These are phyloP conservation scores for Sarcodon aspratus DNA, from an alignment of 768 basidiomycete genomes.

Conservation along the genomic window DNA sequence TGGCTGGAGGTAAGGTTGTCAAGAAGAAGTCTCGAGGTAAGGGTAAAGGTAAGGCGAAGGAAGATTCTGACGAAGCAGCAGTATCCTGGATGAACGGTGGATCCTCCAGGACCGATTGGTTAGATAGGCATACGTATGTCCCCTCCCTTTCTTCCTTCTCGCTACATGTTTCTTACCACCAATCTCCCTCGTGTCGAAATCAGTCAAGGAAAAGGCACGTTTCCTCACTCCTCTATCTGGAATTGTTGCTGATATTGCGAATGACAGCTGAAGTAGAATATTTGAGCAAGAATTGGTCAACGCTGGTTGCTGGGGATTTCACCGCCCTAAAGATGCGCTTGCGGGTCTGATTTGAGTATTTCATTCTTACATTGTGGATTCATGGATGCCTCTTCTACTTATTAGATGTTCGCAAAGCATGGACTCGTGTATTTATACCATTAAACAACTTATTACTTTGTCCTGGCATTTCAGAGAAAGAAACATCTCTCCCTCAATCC, in stretches of 20 bases:
- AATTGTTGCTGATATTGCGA: not conserved
- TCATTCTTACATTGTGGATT: not conserved
- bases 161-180: not conserved
- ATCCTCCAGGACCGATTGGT: constrained; percentile 41
- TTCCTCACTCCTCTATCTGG: not conserved
- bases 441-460: not conserved
- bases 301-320: constrained; percentile 39
- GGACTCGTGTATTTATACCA: not conserved
- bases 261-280: constrained; percentile 28
- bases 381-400: not conserved
- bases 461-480: constrained; percentile 36
- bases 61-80: constrained; percentile 19
- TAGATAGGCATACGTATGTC: constrained; percentile 40
- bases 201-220: not conserved
- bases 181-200: not conserved
- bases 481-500: constrained; percentile 77
- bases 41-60: constrained; percentile 26
- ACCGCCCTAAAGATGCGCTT: constrained; percentile 40
- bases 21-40: not conserved
- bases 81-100: constrained; percentile 45
- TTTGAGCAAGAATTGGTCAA: constrained; percentile 36
- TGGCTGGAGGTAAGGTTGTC: constrained; percentile 28
- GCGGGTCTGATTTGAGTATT: constrained; percentile 29
- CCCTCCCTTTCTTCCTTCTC: constrained; percentile 2
- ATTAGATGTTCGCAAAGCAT: too few relatives aligned